A percentile compares a stretch with the other conserved stretches of the same genome.
Conservation (phyloP, 164 flowering plant species). For the Umbilicus rupestris region DNA sequence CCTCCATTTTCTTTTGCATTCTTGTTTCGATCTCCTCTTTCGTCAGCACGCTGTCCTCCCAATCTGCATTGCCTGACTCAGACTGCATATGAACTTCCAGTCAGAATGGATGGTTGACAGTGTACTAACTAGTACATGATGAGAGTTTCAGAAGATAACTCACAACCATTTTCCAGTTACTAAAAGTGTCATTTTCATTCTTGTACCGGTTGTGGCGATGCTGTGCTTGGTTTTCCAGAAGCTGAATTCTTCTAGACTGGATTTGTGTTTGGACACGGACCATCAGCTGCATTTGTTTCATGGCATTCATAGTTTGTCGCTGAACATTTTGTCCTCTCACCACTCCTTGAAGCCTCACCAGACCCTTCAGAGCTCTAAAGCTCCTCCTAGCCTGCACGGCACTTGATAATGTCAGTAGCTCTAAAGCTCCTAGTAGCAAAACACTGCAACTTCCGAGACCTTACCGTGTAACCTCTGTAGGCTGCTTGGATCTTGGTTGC, state of each 20-base stretch:
- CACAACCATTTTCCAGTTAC: constrained; percentile 44
- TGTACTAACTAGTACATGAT: too few species aligned
- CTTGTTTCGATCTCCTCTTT: constrained; percentile 77
- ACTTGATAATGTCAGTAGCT: not conserved
- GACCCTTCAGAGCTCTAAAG: constrained; percentile 71
- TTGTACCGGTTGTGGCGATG: constrained; percentile 38
- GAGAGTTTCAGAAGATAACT: constrained; percentile 15
- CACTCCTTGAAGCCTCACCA: constrained; percentile 91
- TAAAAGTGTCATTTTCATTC: constrained; percentile 46
- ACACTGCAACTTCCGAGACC: not conserved
- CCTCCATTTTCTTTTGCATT: constrained; percentile 67
- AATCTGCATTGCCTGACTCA: constrained; percentile 56
- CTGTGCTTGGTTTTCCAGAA: constrained; percentile 61
- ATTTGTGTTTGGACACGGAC: constrained; percentile 87
- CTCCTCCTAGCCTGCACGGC: constrained; percentile 75
- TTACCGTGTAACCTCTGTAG: constrained; percentile 79
- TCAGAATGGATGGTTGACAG: not conserved
- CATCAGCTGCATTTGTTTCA: constrained; percentile 78
- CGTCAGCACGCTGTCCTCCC: constrained; percentile 85
- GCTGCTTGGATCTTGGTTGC: constrained; percentile 88
- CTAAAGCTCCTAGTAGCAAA: not conserved
- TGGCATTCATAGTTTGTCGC: constrained; percentile 78
- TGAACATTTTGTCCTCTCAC: constrained; percentile 77
- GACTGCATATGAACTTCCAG: constrained; percentile 26
- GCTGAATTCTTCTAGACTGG: constrained; percentile 75